Evolutionary conservation across 2,329 filamentous ascomycete genomes (phyloP), one percentile per base, ranked within the genome.

Genomic region (Fusarium mexicanum): DNA sequence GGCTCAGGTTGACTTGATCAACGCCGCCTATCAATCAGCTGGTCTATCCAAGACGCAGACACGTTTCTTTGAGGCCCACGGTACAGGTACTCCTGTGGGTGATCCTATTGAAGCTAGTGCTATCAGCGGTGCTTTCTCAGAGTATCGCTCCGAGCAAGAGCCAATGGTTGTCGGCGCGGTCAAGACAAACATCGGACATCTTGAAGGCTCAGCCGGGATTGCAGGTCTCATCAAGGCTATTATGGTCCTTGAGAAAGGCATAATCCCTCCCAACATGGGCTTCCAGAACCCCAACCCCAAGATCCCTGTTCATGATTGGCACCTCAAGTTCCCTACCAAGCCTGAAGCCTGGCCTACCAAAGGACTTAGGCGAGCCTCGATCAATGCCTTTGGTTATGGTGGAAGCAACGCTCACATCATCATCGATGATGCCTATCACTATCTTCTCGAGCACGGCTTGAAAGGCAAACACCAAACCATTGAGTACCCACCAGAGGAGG

Each of bases 361-460:
- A 11, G 66, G 47, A 20, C 54, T 66, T 3, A 41, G 66, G 12
- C 55, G 66, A 35, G 55, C 55, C 5, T 65, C 61, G 3, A 37
- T 69, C 31, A 69, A 69, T 29, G 48, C 53, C 16, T 69, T 69
- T 29, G 61, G 66, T 2, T 69, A 60, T n/a, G 66, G 66, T 38
- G 61, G 66, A 18, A 54, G 54, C 9, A 69, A 69, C 18, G 54
- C 54, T 18, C 61, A 69, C 18, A 47, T 66, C 7, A 54, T 69
- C 2, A 24, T 69, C 11, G 65, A 68, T 59, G 66, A 69, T 48
- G 61, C 61, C 5, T 57, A 40, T 18, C 53, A 69, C 11, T 54
- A 46, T 20, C 54, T 65, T 2, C 31, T 38, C 10, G 22, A 54
- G 7, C 61, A 47, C 8, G 35, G 35, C 4, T 20, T 65, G 29